Base-by-base conservation (phyloP, 1,284 basidiomycete species). In the Rhodotorula sp. region DNA sequence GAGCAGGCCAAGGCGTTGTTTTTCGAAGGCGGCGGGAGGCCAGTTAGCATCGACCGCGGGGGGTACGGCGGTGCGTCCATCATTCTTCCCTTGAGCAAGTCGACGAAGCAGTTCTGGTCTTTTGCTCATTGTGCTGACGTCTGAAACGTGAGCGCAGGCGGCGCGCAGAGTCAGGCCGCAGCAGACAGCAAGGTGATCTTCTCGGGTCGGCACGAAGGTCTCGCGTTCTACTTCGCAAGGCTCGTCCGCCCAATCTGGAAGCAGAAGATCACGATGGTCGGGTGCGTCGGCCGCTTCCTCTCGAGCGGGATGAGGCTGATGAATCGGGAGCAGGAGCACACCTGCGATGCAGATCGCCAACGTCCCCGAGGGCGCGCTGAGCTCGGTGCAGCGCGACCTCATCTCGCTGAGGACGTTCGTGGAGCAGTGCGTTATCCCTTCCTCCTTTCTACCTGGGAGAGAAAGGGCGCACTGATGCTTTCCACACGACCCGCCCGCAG, bases 171-270 rank as follows among this genome's bases (percentile, higher is more conserved):
- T 36, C 36, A 22, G 10, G 53, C 59, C 22, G 27, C 66, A 10
- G 61, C 85, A 70, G 87, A 89, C 64, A 90, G 90, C 46, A 89
- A 86, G 60, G 87, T 92, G 32, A 86, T 88, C 61, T 95, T 91
- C 81, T 94, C 92, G 77, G 91, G 92, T 51, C 87, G 94, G 63
- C 88, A 94, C 77, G 93, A 98, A 82, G 96, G 93, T 1, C 85
- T 98, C 53, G 91, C 90, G 0, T 82, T 96, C 46, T 95, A 94
- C 80, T 88, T 98, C 78, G 88, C 92, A 7, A 87, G 96, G 64
- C 84, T 96, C 37, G 83, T 97, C 27, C 85, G 93, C 53, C 91
- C 92, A 1, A 85, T 98, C 72, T 98, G 96, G 95, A 90, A 89
- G 78, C 84, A 86, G 66, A 91, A 89, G 78, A 83, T 97, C 67